Evolutionary conservation across 768 basidiomycete species (phyloP).

Genomic region (Phylloporus arenicola): DNA sequence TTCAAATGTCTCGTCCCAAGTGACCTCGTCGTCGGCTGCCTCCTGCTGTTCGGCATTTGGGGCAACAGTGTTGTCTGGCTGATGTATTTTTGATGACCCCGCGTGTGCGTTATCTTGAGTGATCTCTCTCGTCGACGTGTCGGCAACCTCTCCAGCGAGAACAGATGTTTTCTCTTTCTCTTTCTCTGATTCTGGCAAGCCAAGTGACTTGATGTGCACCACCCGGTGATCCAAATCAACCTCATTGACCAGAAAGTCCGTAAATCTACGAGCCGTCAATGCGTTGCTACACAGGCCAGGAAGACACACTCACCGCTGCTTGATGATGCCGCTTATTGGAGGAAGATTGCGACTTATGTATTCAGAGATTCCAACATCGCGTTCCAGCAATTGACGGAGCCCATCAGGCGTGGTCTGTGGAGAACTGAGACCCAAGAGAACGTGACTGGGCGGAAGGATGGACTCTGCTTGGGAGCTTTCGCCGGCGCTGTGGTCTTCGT

Average conservation of each 20-base stretch:
- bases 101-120: constrained; percentile 5
- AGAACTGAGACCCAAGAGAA: constrained; percentile 54
- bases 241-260: constrained; percentile 94
- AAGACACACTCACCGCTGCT: constrained; percentile 68
- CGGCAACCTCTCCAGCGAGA: constrained; percentile 13
- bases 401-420: constrained; percentile 46
- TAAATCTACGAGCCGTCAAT: constrained; percentile 59
- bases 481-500: constrained; percentile 4
- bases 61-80: not conserved
- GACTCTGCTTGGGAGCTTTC: constrained; percentile 11
- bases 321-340: constrained; percentile 88
- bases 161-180: constrained; percentile 19
- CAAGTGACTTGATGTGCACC: constrained; percentile 74
- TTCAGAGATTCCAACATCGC: constrained; percentile 86
- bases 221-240: constrained; percentile 78
- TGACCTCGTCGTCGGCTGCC: constrained; percentile 29
- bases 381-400: constrained; percentile 59
- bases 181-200: constrained; percentile 58
- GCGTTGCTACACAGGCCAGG: not conserved
- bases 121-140: constrained; percentile 9
- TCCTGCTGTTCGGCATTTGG: not conserved
- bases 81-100: constrained; percentile 5
- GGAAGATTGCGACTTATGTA: constrained; percentile 69
- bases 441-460: constrained; percentile 70
- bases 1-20: constrained; percentile 65